phyloP scores from a whole-genome alignment of 192 early-diverging fungal genomes.

The Coemansia sp. region DNA sequence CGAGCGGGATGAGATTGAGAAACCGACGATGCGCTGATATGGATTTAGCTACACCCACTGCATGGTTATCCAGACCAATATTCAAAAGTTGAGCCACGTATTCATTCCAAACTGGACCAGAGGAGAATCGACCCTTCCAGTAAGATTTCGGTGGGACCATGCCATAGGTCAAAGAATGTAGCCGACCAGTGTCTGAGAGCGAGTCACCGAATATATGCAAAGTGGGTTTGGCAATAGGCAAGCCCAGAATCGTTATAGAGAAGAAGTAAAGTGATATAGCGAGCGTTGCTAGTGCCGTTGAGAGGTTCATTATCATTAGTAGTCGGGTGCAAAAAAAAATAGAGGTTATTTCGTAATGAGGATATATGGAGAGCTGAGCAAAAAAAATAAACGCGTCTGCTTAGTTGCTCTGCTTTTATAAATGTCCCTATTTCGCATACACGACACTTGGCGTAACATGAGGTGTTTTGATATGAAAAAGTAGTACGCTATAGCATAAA shows the following conservation, averaged over 20 bases:
- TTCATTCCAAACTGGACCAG: slow-evolving; percentile 49
- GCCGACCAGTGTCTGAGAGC: slow-evolving; percentile 41
- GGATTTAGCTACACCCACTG: slow-evolving; percentile 35
- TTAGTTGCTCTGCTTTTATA: neutral
- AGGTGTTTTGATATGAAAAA: neutral
- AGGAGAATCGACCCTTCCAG: slow-evolving; percentile 50
- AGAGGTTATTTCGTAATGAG: neutral
- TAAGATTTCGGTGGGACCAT: slow-evolving; percentile 32
- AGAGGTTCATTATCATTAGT: neutral
- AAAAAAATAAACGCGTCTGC: neutral
- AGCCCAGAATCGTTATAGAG: neutral
- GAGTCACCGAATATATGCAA: slow-evolving; percentile 52
- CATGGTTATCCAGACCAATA: slow-evolving; percentile 20
- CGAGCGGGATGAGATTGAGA: slow-evolving; percentile 19
- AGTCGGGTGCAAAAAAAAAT: neutral
- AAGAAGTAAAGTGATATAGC: neutral
- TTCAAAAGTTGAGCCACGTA: slow-evolving; percentile 21
- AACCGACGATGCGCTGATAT: slow-evolving; percentile 8
- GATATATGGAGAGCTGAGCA: neutral
- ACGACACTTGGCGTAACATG: neutral
- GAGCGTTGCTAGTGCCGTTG: neutral
- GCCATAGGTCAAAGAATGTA: slow-evolving; percentile 27
- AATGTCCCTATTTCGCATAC: neutral
- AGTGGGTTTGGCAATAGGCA: slow-evolving; percentile 10
- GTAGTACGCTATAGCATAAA: neutral